A percentile compares a stretch with the other conserved stretches of the same genome.
These are phyloP conservation scores for Diaporthe ilicicola DNA, from an alignment of 2,329 filamentous ascomycete genomes.

Conservation along the genomic window DNA sequence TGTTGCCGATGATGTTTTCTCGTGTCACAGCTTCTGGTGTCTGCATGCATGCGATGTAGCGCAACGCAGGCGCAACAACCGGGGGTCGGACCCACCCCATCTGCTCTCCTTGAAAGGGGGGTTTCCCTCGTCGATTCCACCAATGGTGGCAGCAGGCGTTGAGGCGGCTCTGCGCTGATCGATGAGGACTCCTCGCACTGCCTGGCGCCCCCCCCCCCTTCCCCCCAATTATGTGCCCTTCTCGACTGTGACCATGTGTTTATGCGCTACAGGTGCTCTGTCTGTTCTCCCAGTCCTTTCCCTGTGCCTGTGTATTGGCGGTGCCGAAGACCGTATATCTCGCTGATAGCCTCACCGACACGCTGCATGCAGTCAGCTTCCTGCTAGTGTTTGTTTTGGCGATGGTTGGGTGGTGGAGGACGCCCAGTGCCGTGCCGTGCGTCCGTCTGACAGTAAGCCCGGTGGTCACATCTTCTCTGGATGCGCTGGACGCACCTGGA, in stretches of 20 bases:
- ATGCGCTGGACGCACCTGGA: background rate
- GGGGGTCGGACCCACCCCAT: background rate
- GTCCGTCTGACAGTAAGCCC: conserved; percentile 21
- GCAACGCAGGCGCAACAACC: background rate
- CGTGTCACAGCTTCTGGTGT: conserved; percentile 1
- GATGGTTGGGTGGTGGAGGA: background rate
- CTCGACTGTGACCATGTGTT: background rate
- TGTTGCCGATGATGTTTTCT: background rate
- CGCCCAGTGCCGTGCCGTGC: conserved; percentile 13
- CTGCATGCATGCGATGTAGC: background rate
- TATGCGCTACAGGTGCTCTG: background rate
- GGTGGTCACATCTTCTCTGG: background rate
- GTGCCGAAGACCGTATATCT: background rate
- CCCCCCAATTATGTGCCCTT: background rate
- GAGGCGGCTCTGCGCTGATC: conserved; percentile 23
- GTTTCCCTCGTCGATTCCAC: background rate
- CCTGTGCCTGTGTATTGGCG: background rate
- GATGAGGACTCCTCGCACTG: background rate
- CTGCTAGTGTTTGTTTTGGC: background rate
- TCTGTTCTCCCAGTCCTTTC: background rate
- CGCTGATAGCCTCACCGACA: conserved; percentile 22
- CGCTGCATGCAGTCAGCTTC: conserved; percentile 25
- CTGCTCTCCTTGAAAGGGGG: background rate
- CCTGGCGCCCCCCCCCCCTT: background rate
- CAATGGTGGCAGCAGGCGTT: background rate